Conservation (phyloP, 1,284 basidiomycete species). For the Apiotrichum laibachii region DNA sequence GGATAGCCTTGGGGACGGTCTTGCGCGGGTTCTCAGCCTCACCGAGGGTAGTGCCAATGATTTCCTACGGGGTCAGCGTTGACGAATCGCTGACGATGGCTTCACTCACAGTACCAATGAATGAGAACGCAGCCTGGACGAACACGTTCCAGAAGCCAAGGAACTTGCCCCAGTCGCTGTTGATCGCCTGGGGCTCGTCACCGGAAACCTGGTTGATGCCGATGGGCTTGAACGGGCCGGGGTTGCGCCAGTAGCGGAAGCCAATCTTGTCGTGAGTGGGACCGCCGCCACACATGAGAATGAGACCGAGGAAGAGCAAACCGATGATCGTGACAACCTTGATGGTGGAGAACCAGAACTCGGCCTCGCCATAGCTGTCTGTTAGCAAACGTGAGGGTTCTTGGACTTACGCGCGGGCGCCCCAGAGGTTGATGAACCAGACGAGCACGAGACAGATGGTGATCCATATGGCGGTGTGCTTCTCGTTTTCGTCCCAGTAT, state of each 20-base stretch:
- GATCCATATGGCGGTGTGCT: slow-evolving; percentile 50
- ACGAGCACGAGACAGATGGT: slow-evolving; percentile 49
- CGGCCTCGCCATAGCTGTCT: slow-evolving; percentile 34
- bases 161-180: slow-evolving; percentile 58
- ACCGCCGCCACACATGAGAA: slow-evolving; percentile 69
- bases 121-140: slow-evolving; percentile 77
- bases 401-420: slow-evolving; percentile 25
- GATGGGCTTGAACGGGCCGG: slow-evolving; percentile 51
- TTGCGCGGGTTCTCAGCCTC: slow-evolving; percentile 63
- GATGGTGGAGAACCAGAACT: slow-evolving; percentile 41
- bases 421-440: slow-evolving; percentile 51
- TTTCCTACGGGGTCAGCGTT: slow-evolving; percentile 49
- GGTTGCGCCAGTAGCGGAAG: slow-evolving; percentile 63
- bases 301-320: slow-evolving; percentile 60
- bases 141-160: slow-evolving; percentile 66
- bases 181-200: slow-evolving; percentile 12
- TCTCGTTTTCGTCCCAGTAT: slow-evolving; percentile 36
- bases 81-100: neutral
- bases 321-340: slow-evolving; percentile 38
- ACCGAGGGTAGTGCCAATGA: slow-evolving; percentile 67
- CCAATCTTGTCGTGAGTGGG: slow-evolving; percentile 54
- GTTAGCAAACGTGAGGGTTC: neutral
- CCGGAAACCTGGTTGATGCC: slow-evolving; percentile 18
- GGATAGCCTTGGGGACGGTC: slow-evolving; percentile 75
- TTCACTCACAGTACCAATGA: slow-evolving; percentile 64